Conservation (phyloP, 2,329 filamentous ascomycete genomes). For the Exophiala aquamarina region DNA sequence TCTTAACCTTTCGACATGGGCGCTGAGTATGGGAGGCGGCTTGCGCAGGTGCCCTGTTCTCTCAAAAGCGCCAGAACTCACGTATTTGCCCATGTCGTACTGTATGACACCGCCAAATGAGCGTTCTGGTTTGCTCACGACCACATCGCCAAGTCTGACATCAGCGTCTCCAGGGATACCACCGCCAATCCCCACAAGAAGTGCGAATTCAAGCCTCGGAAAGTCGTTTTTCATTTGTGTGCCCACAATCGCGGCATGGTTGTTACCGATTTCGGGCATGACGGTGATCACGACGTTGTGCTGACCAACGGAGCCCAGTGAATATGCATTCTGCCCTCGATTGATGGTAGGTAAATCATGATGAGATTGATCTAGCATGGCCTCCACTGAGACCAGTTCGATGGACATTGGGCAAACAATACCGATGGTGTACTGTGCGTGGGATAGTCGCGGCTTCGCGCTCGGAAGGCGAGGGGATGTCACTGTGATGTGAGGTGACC, state of each 20-base stretch:
- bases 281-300: slow-evolving; percentile 24
- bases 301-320: slow-evolving; percentile 19
- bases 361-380: slow-evolving; percentile 27
- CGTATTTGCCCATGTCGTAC: slow-evolving; percentile 21
- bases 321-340: slow-evolving; percentile 11
- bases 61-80: neutral
- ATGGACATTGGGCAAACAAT: slow-evolving; percentile 30
- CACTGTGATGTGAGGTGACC: too few species aligned
- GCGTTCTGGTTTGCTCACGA: slow-evolving; percentile 26
- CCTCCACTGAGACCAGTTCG: slow-evolving; percentile 30
- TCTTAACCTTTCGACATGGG: neutral
- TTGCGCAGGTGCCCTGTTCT: neutral
- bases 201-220: slow-evolving; percentile 21
- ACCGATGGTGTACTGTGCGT: slow-evolving; percentile 28
- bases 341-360: slow-evolving; percentile 10
- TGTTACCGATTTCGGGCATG: slow-evolving; percentile 21
- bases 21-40: neutral
- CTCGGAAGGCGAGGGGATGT: too few species aligned
- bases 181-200: slow-evolving; percentile 31
- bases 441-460: too few species aligned
- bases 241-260: slow-evolving; percentile 23
- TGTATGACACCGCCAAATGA: slow-evolving; percentile 26
- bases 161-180: slow-evolving; percentile 23
- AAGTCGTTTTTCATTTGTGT: slow-evolving; percentile 24
- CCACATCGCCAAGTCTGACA: slow-evolving; percentile 30